Evolutionary conservation across 2,329 filamentous ascomycete species (phyloP), one percentile per base, ranked within the genome.

Genomic region (Phaeosphaeriaceae sp.): DNA sequence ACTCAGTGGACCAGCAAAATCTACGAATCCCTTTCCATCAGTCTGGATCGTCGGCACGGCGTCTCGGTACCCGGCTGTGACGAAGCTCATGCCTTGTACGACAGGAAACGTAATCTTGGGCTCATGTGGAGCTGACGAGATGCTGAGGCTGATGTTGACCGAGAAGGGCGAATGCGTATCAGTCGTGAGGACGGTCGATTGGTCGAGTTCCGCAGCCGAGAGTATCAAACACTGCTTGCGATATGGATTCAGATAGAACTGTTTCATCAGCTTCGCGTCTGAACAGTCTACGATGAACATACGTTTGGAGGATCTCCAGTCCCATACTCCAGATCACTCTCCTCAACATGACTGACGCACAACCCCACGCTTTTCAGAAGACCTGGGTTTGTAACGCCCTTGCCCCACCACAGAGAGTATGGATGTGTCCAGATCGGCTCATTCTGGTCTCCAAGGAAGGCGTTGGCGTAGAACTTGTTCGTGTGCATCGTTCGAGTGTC

Each of bases 71-170:
- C 90, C 76, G 0, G 84, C 93, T 4, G 93, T 97, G 19, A 97
- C 82, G 68, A 93, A 96, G 0, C 87, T 89, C 88, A 96, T 95
- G 11, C 95, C 95, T 72, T 98, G 94, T 0, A 96, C 88, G 7
- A 97, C 73, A 0, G 93, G 93, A 63, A 96, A 92, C 0, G 86
- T 89, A 20, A 98, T 84, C 1, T 85, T 82, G 0, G 89, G 85
- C 1, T 81, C 75, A 7, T 84, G 82, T 2, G 81, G 31, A 11
- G 6, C 71, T 21, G 82, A 79, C 2, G 84, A 82, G 51, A 81
- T 84, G 15, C 62, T 66, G 31, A 98, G 81, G 46, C 91, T 89
- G 47, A 92, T 87, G 62, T 92, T 88, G 15, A 84, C 84, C 0
- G 86, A 88, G 67, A 88, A 87, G 1, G 83, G 83, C 53, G 81